Evolutionary conservation across 495 filamentous ascomycete species (phyloP).

Genomic region (Podospora anserina): DNA sequence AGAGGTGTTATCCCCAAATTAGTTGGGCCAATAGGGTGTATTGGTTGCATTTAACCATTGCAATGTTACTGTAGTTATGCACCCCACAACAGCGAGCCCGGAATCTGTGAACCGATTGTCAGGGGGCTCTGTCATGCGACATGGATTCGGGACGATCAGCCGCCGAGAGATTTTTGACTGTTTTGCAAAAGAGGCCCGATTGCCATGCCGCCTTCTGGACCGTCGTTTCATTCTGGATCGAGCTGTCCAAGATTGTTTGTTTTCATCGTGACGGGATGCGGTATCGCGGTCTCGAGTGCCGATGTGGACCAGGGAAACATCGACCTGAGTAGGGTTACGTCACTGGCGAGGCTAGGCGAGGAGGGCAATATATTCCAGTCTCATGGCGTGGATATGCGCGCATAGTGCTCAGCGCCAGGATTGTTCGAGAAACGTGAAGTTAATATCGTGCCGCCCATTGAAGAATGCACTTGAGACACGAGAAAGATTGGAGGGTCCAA

Average conservation of each 20-base stretch:
- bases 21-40: slow-evolving; percentile 11
- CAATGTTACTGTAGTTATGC: slow-evolving; percentile 4
- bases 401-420: background rate
- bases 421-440: background rate
- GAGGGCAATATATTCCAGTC: background rate
- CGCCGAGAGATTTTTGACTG: slow-evolving; percentile 5
- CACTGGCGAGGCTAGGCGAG: background rate
- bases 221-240: background rate
- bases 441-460: background rate
- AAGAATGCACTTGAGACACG: background rate
- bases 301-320: background rate
- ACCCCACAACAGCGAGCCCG: slow-evolving; percentile 17
- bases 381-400: background rate
- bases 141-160: slow-evolving; percentile 16
- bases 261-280: background rate
- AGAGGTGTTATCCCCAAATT: background rate
- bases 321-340: background rate
- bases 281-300: background rate
- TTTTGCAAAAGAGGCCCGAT: background rate
- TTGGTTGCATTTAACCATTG: slow-evolving; percentile 15
- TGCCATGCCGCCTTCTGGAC: background rate
- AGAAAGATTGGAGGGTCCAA: background rate
- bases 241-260: background rate
- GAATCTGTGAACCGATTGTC: slow-evolving; percentile 4
- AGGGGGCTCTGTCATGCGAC: slow-evolving; percentile 14